Conservation (phyloP, 1,139 yeast species). For the Suhomyces wounanorum region DNA sequence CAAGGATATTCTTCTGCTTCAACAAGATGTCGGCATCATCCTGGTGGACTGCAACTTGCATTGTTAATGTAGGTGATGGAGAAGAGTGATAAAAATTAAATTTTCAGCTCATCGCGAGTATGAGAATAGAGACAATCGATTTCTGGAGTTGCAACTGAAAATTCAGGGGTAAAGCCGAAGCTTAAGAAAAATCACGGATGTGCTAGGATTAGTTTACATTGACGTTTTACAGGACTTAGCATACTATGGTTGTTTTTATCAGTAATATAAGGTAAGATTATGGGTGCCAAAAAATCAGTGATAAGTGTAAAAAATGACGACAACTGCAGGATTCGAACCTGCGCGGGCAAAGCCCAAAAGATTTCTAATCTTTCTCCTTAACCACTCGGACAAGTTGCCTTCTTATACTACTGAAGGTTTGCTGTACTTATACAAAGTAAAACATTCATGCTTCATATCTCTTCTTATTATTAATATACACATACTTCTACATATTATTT, state of each 20-base stretch:
- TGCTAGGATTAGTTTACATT: neutral
- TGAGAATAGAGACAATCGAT: slow-evolving; percentile 4
- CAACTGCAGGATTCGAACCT: slow-evolving; percentile 57
- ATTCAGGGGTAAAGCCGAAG: neutral
- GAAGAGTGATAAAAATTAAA: slow-evolving; percentile 8
- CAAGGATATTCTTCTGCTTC: slow-evolving; percentile 70
- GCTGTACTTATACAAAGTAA: too few relatives aligned
- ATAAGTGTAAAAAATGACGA: slow-evolving; percentile 25
- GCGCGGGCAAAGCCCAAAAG: slow-evolving; percentile 56
- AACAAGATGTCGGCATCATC: slow-evolving; percentile 75
- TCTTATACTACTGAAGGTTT: too few relatives aligned
- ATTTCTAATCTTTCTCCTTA: slow-evolving; percentile 41
- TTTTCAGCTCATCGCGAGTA: slow-evolving; percentile 11
- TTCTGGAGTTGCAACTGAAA: slow-evolving; percentile 1
- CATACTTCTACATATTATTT: neutral
- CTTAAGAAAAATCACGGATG: neutral
- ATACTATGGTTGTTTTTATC: too few relatives aligned
- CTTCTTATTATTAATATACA: neutral
- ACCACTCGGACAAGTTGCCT: slow-evolving; percentile 40
- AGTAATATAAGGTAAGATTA: too few relatives aligned
- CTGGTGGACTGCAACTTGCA: slow-evolving; percentile 68
- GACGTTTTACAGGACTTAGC: too few relatives aligned
- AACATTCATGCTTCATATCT: too few relatives aligned
- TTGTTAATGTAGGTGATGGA: slow-evolving; percentile 17
- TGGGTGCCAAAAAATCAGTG: neutral